A percentile compares a stretch with the other conserved stretches of the same genome.
These are phyloP conservation scores for Backusella circina DNA, from an alignment of 192 early-diverging fungal genomes.

Conservation along the genomic window DNA sequence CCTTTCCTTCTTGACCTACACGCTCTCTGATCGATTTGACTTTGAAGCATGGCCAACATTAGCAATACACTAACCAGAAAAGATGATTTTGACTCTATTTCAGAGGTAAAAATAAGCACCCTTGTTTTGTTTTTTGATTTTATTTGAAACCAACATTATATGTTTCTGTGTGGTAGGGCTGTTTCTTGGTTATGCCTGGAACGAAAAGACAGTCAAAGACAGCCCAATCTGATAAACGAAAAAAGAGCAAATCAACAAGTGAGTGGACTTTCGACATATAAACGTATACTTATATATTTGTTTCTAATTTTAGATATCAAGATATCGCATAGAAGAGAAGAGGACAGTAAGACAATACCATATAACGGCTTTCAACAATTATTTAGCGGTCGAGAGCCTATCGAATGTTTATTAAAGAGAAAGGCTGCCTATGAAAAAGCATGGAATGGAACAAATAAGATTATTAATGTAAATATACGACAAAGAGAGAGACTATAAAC, in stretches of 20 bases:
- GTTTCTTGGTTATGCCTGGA: conserved; percentile 38
- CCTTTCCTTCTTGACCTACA: background rate
- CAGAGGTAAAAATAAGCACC: conserved; percentile 27
- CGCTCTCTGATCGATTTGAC: background rate
- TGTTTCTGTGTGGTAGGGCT: conserved; percentile 25
- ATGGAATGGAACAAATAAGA: conserved; percentile 48
- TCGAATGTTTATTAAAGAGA: conserved; percentile 47
- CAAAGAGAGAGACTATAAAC: background rate
- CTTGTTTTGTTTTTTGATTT: background rate
- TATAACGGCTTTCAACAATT: conserved; percentile 60
- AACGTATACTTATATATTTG: too few relatives aligned
- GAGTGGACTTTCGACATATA: too few relatives aligned
- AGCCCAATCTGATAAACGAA: conserved; percentile 6
- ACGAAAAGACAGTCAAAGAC: background rate
- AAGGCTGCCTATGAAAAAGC: conserved; percentile 43
- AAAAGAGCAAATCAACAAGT: background rate
- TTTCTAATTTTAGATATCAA: background rate
- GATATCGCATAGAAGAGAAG: background rate
- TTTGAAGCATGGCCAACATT: background rate
- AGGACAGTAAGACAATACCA: conserved; percentile 18
- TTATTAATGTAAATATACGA: conserved; percentile 38
- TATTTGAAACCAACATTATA: background rate
- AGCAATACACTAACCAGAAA: background rate
- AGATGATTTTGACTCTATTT: conserved; percentile 46
- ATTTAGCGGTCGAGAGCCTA: conserved; percentile 52